phyloP scores from a whole-genome alignment of 345 rosid genomes.

The Salix purpurea region DNA sequence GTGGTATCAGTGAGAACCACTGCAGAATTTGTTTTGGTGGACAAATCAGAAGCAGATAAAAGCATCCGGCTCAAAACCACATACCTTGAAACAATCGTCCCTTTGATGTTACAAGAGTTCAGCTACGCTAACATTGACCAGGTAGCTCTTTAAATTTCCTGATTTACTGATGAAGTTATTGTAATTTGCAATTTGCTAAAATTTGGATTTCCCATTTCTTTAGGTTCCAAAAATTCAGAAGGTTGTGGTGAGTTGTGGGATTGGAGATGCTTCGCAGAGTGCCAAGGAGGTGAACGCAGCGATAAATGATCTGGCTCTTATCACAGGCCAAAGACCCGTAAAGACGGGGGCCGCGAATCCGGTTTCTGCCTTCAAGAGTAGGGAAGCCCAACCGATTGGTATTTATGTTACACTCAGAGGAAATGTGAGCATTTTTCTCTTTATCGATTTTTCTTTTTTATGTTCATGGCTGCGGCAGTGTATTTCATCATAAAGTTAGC shows the following conservation, averaged over 20 bases:
- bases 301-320: constrained; percentile 69
- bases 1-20: constrained; percentile 49
- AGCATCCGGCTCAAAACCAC: constrained; percentile 56
- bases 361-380: constrained; percentile 78
- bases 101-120: constrained; percentile 80
- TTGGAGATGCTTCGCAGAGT: constrained; percentile 90
- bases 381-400: constrained; percentile 90
- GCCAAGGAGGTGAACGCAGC: constrained; percentile 90
- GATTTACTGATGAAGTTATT: neutral
- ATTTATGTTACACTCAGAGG: constrained; percentile 89
- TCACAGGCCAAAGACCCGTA: constrained; percentile 81
- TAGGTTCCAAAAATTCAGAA: constrained; percentile 83
- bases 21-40: constrained; percentile 61
- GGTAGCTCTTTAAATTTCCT: constrained; percentile 26
- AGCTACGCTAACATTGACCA: constrained; percentile 71
- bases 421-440: constrained; percentile 46
- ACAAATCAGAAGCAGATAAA: constrained; percentile 73
- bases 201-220: neutral
- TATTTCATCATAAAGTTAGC: neutral
- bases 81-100: constrained; percentile 76
- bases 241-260: constrained; percentile 92
- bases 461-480: neutral
- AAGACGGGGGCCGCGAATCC: constrained; percentile 79
- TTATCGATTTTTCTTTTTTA: neutral
- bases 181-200: neutral